A percentile compares a stretch with the other conserved stretches of the same genome.
Evolutionary conservation across 1,284 basidiomycete genomes (phyloP).

Genomic region (Ustilago cynodontis): DNA sequence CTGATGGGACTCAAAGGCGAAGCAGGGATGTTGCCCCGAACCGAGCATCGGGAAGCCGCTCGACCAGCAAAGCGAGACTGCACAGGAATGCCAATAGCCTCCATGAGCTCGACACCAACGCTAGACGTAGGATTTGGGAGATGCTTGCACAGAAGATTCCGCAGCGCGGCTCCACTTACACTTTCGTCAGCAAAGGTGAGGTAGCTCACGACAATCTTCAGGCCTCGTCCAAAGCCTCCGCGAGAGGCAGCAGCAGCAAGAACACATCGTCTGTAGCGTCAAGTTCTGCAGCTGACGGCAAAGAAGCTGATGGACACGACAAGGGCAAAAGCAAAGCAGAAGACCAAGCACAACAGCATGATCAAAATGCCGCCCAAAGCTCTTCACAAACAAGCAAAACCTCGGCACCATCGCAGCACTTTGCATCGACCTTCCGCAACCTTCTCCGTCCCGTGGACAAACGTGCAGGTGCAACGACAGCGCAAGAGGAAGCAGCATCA

Average conservation of each 20-base stretch:
- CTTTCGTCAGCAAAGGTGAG: constrained; percentile 51
- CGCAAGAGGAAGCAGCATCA: constrained; percentile 31
- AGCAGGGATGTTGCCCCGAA: constrained; percentile 14
- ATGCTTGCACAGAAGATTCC: constrained; percentile 51
- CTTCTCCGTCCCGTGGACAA: constrained; percentile 47
- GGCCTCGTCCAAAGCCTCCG: constrained; percentile 24
- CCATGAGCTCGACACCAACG: constrained; percentile 43
- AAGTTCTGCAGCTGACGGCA: not conserved
- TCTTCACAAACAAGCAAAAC: constrained; percentile 14
- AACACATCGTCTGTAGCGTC: constrained; percentile 8
- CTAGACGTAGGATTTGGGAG: constrained; percentile 49
- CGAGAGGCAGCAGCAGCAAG: constrained; percentile 11
- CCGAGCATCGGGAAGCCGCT: constrained; percentile 15
- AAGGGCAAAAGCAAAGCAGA: constrained; percentile 12
- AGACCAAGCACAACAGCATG: not conserved
- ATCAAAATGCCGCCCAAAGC: not conserved
- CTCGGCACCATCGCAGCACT: constrained; percentile 34
- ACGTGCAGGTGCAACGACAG: constrained; percentile 24
- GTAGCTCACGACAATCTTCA: constrained; percentile 46
- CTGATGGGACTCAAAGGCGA: constrained; percentile 15
- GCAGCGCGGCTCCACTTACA: constrained; percentile 52
- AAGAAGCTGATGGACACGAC: not conserved
- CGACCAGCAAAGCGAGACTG: constrained; percentile 35
- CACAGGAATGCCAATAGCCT: constrained; percentile 23
- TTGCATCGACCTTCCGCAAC: constrained; percentile 44